Percentiles rank a stretch among this genome's conserved stretches.
Conservation (phyloP, 2,329 filamentous ascomycete genomes). For the Leptosphaerulina australis region DNA sequence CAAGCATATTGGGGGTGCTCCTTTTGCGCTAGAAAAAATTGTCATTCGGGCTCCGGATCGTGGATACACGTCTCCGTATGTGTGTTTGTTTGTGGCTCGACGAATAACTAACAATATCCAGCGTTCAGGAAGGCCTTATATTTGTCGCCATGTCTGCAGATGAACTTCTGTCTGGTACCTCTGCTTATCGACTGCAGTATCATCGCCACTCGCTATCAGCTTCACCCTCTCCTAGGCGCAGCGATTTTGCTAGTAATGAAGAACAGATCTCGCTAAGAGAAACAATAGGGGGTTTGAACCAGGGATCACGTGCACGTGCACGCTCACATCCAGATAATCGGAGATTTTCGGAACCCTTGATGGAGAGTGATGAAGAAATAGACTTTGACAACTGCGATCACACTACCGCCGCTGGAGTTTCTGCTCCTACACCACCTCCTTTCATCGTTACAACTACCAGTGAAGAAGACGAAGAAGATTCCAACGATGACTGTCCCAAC, state of each 20-base stretch:
- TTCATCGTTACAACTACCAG: conserved; percentile 50
- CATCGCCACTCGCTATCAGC: conserved; percentile 28
- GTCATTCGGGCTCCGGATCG: conserved; percentile 83
- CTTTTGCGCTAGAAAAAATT: conserved; percentile 83
- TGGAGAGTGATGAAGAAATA: conserved; percentile 29
- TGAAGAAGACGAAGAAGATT: conserved; percentile 42
- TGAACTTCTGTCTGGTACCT: conserved; percentile 73
- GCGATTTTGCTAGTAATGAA: conserved; percentile 26
- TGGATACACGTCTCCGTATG: conserved; percentile 86
- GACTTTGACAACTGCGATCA: conserved; percentile 42
- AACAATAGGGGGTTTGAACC: conserved; percentile 30
- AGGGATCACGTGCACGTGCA: conserved; percentile 8
- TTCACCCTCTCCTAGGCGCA: conserved; percentile 38
- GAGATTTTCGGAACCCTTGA: conserved; percentile 6
- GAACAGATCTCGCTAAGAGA: conserved; percentile 44
- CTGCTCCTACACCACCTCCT: conserved; percentile 47
- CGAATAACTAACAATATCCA: conserved; percentile 52
- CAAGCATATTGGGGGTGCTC: conserved; percentile 76
- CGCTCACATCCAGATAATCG: conserved; percentile 6
- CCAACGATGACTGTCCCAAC: conserved; percentile 47
- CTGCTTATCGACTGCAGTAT: conserved; percentile 75
- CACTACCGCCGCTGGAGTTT: conserved; percentile 35
- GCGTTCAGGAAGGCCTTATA: conserved; percentile 88
- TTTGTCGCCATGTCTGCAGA: conserved; percentile 87
- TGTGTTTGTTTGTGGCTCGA: conserved; percentile 32